A percentile compares a stretch with the other conserved stretches of the same genome.
Evolutionary conservation across 2,329 filamentous ascomycete species (phyloP).

Genomic region (Aspergillus awamori): DNA sequence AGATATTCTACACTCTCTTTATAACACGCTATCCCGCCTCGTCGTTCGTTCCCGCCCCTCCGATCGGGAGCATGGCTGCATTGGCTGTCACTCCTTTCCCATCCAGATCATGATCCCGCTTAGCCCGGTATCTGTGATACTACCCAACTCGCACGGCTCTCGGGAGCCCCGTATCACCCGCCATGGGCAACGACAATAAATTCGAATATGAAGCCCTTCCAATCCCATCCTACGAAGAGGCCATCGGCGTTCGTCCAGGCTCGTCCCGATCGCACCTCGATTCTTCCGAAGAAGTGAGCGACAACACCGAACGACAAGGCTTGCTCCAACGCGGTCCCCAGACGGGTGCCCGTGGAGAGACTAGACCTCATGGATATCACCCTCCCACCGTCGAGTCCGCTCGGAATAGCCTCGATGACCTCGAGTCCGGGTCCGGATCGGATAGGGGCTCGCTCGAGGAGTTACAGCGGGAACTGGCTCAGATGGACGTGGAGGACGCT

Average conservation of each 20-base stretch:
- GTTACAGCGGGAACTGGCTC: slow-evolving; percentile 79
- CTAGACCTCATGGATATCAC: slow-evolving; percentile 65
- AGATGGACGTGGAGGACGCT: slow-evolving; percentile 83
- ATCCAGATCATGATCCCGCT: slow-evolving; percentile 44
- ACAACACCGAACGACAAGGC: slow-evolving; percentile 76
- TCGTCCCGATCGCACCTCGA: slow-evolving; percentile 55
- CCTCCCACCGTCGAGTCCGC: slow-evolving; percentile 82
- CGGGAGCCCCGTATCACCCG: slow-evolving; percentile 33
- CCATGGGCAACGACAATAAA: slow-evolving; percentile 56
- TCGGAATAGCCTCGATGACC: slow-evolving; percentile 62
- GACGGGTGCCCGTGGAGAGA: slow-evolving; percentile 39
- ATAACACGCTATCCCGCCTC: neutral
- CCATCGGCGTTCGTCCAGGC: slow-evolving; percentile 61
- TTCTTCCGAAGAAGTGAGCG: slow-evolving; percentile 62
- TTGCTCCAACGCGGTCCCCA: slow-evolving; percentile 63
- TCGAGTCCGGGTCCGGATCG: slow-evolving; percentile 58
- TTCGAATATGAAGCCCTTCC: slow-evolving; percentile 64
- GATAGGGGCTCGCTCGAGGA: slow-evolving; percentile 61
- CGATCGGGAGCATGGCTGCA: slow-evolving; percentile 33
- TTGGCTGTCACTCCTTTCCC: slow-evolving; percentile 34
- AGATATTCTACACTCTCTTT: slow-evolving; percentile 1
- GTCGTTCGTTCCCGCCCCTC: slow-evolving; percentile 14
- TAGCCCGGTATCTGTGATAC: slow-evolving; percentile 31
- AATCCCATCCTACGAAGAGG: slow-evolving; percentile 84
- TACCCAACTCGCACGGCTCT: slow-evolving; percentile 36